phyloP scores from a whole-genome alignment of 176 grass and related monocot genomes.

The Oropetium thomaeum region DNA sequence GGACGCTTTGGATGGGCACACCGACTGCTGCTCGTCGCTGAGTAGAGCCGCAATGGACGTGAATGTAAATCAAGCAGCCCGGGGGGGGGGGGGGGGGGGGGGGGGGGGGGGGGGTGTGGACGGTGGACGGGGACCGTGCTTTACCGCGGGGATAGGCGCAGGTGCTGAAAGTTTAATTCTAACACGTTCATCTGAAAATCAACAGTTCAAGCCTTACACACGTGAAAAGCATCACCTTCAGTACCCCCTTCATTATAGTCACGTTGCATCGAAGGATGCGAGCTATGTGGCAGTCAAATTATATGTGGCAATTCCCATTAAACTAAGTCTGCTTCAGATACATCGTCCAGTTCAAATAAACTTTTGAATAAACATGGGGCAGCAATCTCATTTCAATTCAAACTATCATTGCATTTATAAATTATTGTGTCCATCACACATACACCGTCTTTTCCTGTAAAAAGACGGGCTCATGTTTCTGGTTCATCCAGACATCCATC shows the following conservation, averaged over 20 bases:
- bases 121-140: too few relatives aligned
- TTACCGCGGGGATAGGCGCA: too few relatives aligned
- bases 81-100: too few relatives aligned
- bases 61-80: too few relatives aligned
- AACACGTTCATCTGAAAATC: background rate
- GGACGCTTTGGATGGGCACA: background rate
- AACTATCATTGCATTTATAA: background rate
- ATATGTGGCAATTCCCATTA: too few relatives aligned
- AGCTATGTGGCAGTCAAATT: too few relatives aligned
- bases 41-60: background rate
- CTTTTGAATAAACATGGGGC: background rate
- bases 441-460: background rate
- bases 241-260: background rate
- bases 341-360: background rate
- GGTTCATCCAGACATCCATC: background rate
- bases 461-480: background rate
- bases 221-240: background rate
- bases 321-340: background rate
- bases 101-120: too few relatives aligned
- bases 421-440: conserved; percentile 36
- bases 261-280: too few relatives aligned
- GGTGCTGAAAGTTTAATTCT: background rate
- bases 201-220: background rate
- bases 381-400: background rate
- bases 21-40: background rate